Evolutionary conservation across 1,139 yeast genomes (phyloP).

Genomic region (Tardiomyces digboiensis): DNA sequence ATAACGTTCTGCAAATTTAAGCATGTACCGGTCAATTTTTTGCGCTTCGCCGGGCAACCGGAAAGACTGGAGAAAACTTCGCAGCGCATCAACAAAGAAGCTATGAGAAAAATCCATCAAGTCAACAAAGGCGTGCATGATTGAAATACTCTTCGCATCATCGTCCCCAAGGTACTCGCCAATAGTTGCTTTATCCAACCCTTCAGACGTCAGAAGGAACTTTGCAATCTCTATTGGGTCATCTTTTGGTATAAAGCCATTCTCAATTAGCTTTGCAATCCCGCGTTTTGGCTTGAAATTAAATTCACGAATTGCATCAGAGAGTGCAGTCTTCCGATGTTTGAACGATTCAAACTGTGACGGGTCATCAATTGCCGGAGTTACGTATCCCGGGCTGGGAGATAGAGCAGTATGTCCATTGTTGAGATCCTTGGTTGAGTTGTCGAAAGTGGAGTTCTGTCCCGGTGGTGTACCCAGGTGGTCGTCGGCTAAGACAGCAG

Average conservation of each 20-base stretch:
- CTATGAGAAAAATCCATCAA: slow-evolving; percentile 63
- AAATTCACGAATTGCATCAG: slow-evolving; percentile 72
- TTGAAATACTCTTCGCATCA: slow-evolving; percentile 61
- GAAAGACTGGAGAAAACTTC: slow-evolving; percentile 76
- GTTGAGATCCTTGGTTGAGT: neutral
- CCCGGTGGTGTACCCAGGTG: neutral
- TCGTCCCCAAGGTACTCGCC: slow-evolving; percentile 96
- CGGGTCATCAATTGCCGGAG: slow-evolving; percentile 49
- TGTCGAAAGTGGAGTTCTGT: neutral
- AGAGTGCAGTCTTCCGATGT: slow-evolving; percentile 69
- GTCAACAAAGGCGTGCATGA: slow-evolving; percentile 94
- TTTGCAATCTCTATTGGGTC: slow-evolving; percentile 63
- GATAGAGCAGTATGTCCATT: neutral
- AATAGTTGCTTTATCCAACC: slow-evolving; percentile 71
- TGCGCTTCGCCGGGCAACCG: slow-evolving; percentile 98
- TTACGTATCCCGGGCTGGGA: slow-evolving; percentile 1
- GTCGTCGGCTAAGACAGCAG: neutral
- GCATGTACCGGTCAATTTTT: slow-evolving; percentile 92
- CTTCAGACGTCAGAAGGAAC: slow-evolving; percentile 68
- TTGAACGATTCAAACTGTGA: slow-evolving; percentile 80
- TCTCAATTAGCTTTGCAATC: slow-evolving; percentile 46
- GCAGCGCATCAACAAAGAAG: slow-evolving; percentile 77
- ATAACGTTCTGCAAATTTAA: slow-evolving; percentile 91
- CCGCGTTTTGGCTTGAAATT: slow-evolving; percentile 84
- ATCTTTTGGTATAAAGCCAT: slow-evolving; percentile 52